Evolutionary conservation across 225 moss, liverwort and hornwort species (phyloP), one percentile per base, ranked within the genome.

Genomic region (Rhytidiadelphus loreus): DNA sequence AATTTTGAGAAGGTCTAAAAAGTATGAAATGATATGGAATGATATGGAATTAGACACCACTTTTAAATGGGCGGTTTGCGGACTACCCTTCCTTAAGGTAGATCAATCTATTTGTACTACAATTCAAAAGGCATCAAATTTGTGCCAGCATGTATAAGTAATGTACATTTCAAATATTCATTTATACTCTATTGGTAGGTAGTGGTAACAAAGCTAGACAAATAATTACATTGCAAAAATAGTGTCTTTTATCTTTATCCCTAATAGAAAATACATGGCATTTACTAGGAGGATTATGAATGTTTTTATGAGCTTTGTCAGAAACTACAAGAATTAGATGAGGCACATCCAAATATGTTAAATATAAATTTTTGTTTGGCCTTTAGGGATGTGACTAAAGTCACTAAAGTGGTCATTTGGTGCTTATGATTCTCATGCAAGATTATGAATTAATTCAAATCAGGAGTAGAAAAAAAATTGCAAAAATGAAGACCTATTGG

Each of bases 391-490:
- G 3, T 13, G 0, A 75, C 8, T 33, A 50, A 3, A 50, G 52
- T 52, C 13, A 52, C 13, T 52, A 15, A 52, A 13, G 8, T 12
- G 13, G 32, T 33, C 18, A 58, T 58, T 58, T 41, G 8, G 2
- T 19, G 2, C 5, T 41, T 2, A 19, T 79, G 3, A 39, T 80
- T 39, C 48, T 58, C 39, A 5, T 19, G 8, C 20, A 80, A 75
- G 32, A 50, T 33, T 75, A 8, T 75, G 2, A 50, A 32, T 50
- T 21, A 50, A 5, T 50, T 50, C 2, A 19, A 20, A 2, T 32
- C 43, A 4, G 3, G 2, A 2, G 3, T 2, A 28, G 11, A 24
- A 0, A 2, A 10, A 53, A 35, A 77, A 4, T 53, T 53, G 3
- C 7, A n/a, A 58, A n/a, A 26, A 18, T 39, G 5, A 58, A 41